phyloP scores from a whole-genome alignment of 2,329 filamentous ascomycete species.

The Phaeophleospora eucalypticola region DNA sequence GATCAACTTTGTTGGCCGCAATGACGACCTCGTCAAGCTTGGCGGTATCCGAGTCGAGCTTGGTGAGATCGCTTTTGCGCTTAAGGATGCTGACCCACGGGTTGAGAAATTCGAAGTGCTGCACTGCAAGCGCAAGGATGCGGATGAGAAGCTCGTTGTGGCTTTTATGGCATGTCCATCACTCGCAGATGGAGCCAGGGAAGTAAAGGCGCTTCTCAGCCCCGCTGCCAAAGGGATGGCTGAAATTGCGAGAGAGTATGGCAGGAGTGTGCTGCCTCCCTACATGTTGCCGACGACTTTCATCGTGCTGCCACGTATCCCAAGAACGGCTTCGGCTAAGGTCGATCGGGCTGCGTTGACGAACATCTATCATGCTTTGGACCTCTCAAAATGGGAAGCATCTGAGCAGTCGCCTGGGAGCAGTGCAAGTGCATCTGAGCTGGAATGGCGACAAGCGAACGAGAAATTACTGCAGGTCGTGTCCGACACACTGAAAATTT shows the following conservation, averaged over 20 bases:
- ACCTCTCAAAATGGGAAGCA: constrained; percentile 7
- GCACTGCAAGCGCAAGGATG: constrained; percentile 8
- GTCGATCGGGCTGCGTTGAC: constrained; percentile 12
- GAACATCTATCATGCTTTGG: constrained; percentile 8
- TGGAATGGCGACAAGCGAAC: constrained; percentile 5
- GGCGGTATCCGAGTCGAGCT: constrained; percentile 18
- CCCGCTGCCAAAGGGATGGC: constrained; percentile 7
- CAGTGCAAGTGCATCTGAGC: neutral
- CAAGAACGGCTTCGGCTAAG: constrained; percentile 12
- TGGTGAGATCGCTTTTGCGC: constrained; percentile 36
- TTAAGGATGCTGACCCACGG: constrained; percentile 9
- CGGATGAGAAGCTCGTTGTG: constrained; percentile 9
- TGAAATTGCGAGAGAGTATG: constrained; percentile 5
- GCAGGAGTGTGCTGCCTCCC: constrained; percentile 6
- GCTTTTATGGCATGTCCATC: constrained; percentile 15
- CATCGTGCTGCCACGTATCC: constrained; percentile 11
- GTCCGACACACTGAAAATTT: constrained; percentile 2
- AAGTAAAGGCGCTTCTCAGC: neutral
- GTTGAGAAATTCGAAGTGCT: constrained; percentile 13
- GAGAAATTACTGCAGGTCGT: constrained; percentile 7
- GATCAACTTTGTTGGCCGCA: constrained; percentile 17
- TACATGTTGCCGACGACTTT: constrained; percentile 15
- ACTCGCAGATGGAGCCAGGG: neutral
- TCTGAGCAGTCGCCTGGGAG: neutral
- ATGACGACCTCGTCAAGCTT: constrained; percentile 18